Base-by-base conservation (phyloP, 495 filamentous ascomycete species). In the Articulospora tetracladia region DNA sequence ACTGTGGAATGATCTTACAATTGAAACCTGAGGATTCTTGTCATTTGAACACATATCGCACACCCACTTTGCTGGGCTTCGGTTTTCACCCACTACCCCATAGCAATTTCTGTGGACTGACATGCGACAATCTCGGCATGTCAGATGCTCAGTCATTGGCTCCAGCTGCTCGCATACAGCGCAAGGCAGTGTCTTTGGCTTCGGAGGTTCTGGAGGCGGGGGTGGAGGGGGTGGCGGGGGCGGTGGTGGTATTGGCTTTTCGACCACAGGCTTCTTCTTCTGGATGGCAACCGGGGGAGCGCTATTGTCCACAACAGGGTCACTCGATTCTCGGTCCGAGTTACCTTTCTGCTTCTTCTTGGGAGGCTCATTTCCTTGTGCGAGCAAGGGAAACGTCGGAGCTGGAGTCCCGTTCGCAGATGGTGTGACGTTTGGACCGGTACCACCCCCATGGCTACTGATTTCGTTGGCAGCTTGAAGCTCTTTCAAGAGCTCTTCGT, bases 41-140 rank as follows among this genome's bases (percentile, higher is more conserved):
- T 98, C 94, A 69, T 98, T 98, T 13, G 84, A 77, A 74, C 94
- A 98, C 83, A 90, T 93, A 73, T 98, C 94, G 72, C 94, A 98
- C 20, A 89, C 79, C 94, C 94, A 98, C 73, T 96, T 96, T 53
- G 79, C 81, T 19, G 61, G 55, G 26, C 59, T 62, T 26, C 80
- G 79, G 41, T 82, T 82, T 48, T 79, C 80, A 26, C 90, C 85
- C 1, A 82, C 72, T 28, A 98, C 79, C 19, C 94, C 94, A 71
- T 97, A 98, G 71, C 94, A 98, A 57, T 85, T 86, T 46, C 88
- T 86, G 70, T 98, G 94, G n/a, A 98, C 93, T 0, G 92, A 90
- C 66, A 98, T 76, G 49, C 90, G 87, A 70, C 94, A 98, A 66
- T 93, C 89, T 56, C 80, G 80, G 68, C 92, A 98, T 20, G 81